These are phyloP conservation scores for Salix brachista DNA, from an alignment of 345 rosid species.

Conservation along the genomic window DNA sequence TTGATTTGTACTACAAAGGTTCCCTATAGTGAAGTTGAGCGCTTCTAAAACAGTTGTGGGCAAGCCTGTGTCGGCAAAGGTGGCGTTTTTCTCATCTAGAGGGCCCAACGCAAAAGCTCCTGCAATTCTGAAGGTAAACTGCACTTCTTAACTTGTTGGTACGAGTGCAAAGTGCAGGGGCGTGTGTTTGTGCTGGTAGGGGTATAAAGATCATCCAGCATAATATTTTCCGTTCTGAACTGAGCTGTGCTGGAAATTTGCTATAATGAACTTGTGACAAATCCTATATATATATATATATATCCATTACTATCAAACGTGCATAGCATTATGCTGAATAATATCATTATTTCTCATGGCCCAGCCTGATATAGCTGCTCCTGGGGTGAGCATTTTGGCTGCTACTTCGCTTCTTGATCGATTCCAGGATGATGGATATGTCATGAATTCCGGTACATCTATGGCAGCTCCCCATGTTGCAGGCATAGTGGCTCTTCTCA, in stretches of 20 bases:
- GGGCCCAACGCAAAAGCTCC: conserved; percentile 39
- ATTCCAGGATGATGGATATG: conserved; percentile 28
- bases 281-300: no score
- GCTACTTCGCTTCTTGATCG: conserved; percentile 31
- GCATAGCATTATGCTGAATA: background rate
- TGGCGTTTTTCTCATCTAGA: conserved; percentile 42
- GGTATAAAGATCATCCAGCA: no score
- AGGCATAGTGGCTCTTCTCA: conserved; percentile 47
- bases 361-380: conserved; percentile 76
- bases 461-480: conserved; percentile 65
- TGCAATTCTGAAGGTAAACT: conserved; percentile 40
- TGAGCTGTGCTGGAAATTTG: no score
- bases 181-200: no score
- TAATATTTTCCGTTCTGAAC: no score
- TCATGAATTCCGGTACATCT: conserved; percentile 58
- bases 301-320: no score
- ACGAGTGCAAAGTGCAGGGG: no score
- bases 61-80: conserved; percentile 26
- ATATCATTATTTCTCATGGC: background rate
- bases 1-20: conserved; percentile 16
- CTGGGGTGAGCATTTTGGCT: conserved; percentile 68
- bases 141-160: no score
- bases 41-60: conserved; percentile 31
- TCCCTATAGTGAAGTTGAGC: conserved; percentile 29
- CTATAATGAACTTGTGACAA: background rate